A percentile compares a stretch with the other conserved stretches of the same genome.
Conservation (phyloP, 495 filamentous ascomycete genomes). For the Baudoinia panamericana region DNA sequence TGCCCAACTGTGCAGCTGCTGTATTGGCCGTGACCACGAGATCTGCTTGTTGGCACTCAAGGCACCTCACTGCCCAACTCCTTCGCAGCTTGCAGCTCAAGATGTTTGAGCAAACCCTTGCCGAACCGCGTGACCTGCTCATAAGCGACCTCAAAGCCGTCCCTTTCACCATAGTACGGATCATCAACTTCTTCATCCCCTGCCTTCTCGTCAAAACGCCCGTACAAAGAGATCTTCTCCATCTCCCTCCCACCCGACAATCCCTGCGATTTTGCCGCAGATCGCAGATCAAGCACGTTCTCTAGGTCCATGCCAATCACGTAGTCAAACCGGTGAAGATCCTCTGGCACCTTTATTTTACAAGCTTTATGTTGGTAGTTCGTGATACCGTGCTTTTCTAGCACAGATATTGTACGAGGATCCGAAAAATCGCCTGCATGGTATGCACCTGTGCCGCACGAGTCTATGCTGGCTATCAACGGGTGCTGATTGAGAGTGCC, state of each 20-base stretch:
- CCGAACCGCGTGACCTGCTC: slow-evolving; percentile 73
- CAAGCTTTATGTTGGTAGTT: slow-evolving; percentile 67
- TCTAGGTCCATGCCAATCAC: slow-evolving; percentile 85
- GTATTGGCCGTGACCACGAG: no score
- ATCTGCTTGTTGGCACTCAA: no score
- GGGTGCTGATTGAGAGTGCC: slow-evolving; percentile 38
- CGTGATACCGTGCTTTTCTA: slow-evolving; percentile 51
- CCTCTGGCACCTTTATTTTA: slow-evolving; percentile 47
- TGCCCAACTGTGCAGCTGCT: no score
- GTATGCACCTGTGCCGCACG: slow-evolving; percentile 79
- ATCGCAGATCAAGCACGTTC: slow-evolving; percentile 61
- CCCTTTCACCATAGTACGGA: slow-evolving; percentile 76
- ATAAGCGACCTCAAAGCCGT: slow-evolving; percentile 77
- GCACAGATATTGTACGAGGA: slow-evolving; percentile 68
- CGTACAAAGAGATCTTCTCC: slow-evolving; percentile 63
- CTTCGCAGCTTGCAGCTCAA: slow-evolving; percentile 22
- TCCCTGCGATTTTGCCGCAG: slow-evolving; percentile 40
- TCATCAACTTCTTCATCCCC: slow-evolving; percentile 66
- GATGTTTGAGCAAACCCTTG: slow-evolving; percentile 49
- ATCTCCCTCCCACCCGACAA: slow-evolving; percentile 30
- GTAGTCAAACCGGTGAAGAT: slow-evolving; percentile 82
- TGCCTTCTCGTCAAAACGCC: slow-evolving; percentile 54
- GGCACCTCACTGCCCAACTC: slow-evolving; percentile 3
- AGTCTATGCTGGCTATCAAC: slow-evolving; percentile 62
- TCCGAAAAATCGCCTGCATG: slow-evolving; percentile 64